Percentiles rank a stretch among this genome's conserved stretches.
These are phyloP conservation scores for Naganishia vishniacii DNA, from an alignment of 768 basidiomycete species.

Conservation along the genomic window DNA sequence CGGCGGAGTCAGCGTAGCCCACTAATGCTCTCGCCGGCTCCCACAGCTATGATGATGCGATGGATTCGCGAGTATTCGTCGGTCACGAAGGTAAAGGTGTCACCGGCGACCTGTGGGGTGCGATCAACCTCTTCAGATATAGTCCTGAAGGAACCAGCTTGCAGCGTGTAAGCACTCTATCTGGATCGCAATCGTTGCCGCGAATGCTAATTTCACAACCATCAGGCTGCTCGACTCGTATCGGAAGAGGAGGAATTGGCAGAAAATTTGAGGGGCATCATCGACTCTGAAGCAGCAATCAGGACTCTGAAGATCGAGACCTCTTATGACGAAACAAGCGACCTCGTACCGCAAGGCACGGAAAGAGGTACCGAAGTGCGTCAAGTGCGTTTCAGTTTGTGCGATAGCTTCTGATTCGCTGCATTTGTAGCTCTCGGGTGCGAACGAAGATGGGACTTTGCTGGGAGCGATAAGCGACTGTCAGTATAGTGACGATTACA, in stretches of 20 bases:
- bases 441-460: neutral
- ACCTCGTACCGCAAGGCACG: neutral
- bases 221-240: constrained; percentile 3
- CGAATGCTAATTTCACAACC: no score
- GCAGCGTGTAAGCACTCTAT: constrained; percentile 8
- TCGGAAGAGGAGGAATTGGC: constrained; percentile 7
- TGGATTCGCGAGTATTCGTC: constrained; percentile 41
- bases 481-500: neutral
- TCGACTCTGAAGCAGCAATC: neutral
- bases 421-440: neutral
- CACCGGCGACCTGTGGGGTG: constrained; percentile 44
- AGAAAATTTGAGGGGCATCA: neutral
- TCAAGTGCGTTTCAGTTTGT: neutral
- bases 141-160: constrained; percentile 35
- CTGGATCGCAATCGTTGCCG: no score
- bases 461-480: neutral
- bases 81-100: constrained; percentile 39
- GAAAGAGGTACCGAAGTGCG: constrained; percentile 6
- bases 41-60: constrained; percentile 41
- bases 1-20: no score
- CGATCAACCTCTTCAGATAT: constrained; percentile 46
- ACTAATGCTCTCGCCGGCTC: no score
- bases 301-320: constrained; percentile 20
- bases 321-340: neutral
- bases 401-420: neutral